Conservation (phyloP, 2,329 filamentous ascomycete genomes). For the Talaromyces rugulosus region DNA sequence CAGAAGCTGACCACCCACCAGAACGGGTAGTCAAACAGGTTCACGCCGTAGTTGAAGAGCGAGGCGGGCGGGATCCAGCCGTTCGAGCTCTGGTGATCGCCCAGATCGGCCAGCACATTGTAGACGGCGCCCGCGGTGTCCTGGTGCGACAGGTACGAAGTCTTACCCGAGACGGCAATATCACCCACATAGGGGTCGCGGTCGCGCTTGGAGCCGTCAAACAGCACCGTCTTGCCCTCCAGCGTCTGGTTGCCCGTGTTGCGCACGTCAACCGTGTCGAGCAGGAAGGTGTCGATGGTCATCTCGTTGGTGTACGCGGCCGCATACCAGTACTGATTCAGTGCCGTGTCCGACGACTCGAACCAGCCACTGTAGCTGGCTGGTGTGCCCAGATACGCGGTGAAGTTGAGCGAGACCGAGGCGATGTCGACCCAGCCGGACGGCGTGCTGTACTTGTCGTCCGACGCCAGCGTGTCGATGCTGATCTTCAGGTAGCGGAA, state of each 20-base stretch:
- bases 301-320: constrained; percentile 52
- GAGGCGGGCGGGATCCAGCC: constrained; percentile 54
- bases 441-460: constrained; percentile 43
- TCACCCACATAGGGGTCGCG: constrained; percentile 54
- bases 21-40: constrained; percentile 50
- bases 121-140: constrained; percentile 32
- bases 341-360: constrained; percentile 46
- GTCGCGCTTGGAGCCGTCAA: constrained; percentile 51
- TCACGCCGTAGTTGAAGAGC: constrained; percentile 47
- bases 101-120: constrained; percentile 50
- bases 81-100: constrained; percentile 43
- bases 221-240: constrained; percentile 44
- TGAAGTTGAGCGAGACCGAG: constrained; percentile 41
- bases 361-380: constrained; percentile 51
- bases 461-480: constrained; percentile 41
- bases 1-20: constrained; percentile 51
- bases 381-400: constrained; percentile 45
- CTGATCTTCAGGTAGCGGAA: constrained; percentile 51
- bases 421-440: constrained; percentile 43
- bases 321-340: constrained; percentile 53
- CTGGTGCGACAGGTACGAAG: constrained; percentile 47
- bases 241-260: constrained; percentile 42
- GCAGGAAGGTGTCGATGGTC: constrained; percentile 43
- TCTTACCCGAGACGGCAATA: constrained; percentile 47
- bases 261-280: constrained; percentile 49